Evolutionary conservation across 1,284 basidiomycete species (phyloP), one percentile per base, ranked within the genome.

Genomic region (Marasmius oreades): DNA sequence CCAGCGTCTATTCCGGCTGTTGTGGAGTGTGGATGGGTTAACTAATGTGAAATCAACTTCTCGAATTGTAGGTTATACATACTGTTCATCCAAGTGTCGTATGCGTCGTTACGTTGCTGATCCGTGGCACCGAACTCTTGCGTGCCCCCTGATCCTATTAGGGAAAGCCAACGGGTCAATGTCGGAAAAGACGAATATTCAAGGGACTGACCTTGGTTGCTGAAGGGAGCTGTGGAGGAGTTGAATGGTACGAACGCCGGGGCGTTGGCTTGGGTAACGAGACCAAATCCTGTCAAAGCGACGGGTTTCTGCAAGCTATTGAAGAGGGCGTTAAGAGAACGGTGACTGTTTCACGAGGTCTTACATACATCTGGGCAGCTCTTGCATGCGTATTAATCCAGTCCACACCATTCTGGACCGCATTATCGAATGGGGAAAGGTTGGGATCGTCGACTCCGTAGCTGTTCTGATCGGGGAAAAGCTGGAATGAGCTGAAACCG

Each of bases 391-490:
- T 62, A 36, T 66, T 62, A 55, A 88, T 86, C 84, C 84, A 88
- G 37, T 73, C 66, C 47, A 73, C 59, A 44, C 84, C 85, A 22
- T 65, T 65, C 54, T 81, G 69, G 34, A 86, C 63, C 0, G 73
- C 77, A 57, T 80, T 78, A 59, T 81, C 76, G 67, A 80, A 82
- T 16, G 74, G 60, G 23, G 76, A 68, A 52, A 79, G 68, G 59
- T 69, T 74, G 22, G 77, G 75, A 63, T 84, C 79, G 31, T 67
- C 59, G 14, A 70, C 58, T 22, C 69, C 75, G 61, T 85, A 86
- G 33, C 64, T 66, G 58, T 80, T 75, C 67, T 88, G 85, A 64
- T 88, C 85, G 20, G 86, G 86, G 75, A 88, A 86, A 16, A 86
- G 62, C 59, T 81, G 82, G 75, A 85, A 85, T 22, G 81, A 73